Percentiles rank a stretch among this genome's conserved stretches.
Evolutionary conservation across 2,329 filamentous ascomycete species (phyloP).

Genomic region (Niveomyces coronatus): DNA sequence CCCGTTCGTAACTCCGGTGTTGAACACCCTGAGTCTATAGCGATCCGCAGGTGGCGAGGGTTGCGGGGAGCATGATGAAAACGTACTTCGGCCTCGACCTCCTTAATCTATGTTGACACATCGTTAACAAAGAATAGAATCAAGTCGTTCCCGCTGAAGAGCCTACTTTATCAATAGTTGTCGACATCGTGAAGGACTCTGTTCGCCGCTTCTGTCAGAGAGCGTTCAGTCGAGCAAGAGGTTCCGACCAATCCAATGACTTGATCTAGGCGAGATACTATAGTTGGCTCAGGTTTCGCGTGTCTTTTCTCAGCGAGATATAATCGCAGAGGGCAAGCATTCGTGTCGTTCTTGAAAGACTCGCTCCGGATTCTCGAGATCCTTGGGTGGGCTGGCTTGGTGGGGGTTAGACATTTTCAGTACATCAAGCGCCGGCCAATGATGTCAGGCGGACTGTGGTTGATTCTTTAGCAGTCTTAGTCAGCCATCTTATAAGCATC

Average conservation of each 20-base stretch:
- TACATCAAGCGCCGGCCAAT: constrained; percentile 17
- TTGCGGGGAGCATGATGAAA: constrained; percentile 1
- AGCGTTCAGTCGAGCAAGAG: not conserved
- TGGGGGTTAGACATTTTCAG: constrained; percentile 31
- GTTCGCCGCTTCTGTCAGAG: constrained; percentile 4
- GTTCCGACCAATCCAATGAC: no score
- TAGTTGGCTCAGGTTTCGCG: no score
- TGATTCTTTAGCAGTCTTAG: constrained; percentile 3
- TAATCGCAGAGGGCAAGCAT: no score
- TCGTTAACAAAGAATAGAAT: constrained; percentile 8
- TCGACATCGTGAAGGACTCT: constrained; percentile 64
- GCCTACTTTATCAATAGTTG: constrained; percentile 88
- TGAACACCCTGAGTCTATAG: no score
- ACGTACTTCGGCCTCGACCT: constrained; percentile 86
- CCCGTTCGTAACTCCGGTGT: no score
- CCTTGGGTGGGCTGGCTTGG: constrained; percentile 20
- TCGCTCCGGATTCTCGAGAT: no score
- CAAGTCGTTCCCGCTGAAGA: not conserved
- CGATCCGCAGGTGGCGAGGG: no score
- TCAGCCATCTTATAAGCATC: not conserved
- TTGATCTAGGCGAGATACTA: not conserved
- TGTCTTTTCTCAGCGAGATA: no score
- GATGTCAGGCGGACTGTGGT: constrained; percentile 25
- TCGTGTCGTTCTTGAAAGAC: constrained; percentile 4
- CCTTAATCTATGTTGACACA: constrained; percentile 64